Conservation (phyloP, 73 alveolate genomes). For the Paramecium octaurelia region DNA sequence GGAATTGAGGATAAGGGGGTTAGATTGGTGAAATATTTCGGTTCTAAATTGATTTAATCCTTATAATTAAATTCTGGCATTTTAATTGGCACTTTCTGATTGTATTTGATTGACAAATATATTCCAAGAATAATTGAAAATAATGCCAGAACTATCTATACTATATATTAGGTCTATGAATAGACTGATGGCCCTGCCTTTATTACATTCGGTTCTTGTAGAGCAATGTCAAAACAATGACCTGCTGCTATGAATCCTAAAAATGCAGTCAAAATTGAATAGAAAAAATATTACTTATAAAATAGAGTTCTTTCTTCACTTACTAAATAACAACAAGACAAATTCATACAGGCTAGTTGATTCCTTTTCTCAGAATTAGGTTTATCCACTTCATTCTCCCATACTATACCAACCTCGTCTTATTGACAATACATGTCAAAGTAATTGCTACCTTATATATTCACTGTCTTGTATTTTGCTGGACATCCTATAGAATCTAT, state of each 20-base stretch:
- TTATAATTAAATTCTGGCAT: neutral
- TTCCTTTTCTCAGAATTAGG: neutral
- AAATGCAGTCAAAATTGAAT: slow-evolving; percentile 8
- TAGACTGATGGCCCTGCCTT: slow-evolving; percentile 47
- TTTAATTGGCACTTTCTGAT: neutral
- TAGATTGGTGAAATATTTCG: neutral
- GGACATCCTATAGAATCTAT: slow-evolving; percentile 43
- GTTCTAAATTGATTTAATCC: neutral
- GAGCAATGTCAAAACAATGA: slow-evolving; percentile 41
- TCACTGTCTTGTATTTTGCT: slow-evolving; percentile 15
- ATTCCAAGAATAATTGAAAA: slow-evolving; percentile 11
- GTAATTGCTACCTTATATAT: neutral
- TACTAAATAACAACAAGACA: slow-evolving; percentile 25
- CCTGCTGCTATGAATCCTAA: slow-evolving; percentile 49
- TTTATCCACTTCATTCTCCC: slow-evolving; percentile 7
- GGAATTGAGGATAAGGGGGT: neutral
- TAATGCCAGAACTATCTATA: neutral
- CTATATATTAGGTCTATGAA: neutral
- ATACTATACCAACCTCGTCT: slow-evolving; percentile 43
- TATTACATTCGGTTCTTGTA: neutral
- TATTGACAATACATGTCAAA: neutral
- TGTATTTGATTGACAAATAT: neutral
- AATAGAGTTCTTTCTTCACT: slow-evolving; percentile 27
- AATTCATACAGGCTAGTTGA: slow-evolving; percentile 15
- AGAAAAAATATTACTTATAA: slow-evolving; percentile 17